phyloP scores from a whole-genome alignment of 164 flowering plant species.

The Nelumbo lutea region DNA sequence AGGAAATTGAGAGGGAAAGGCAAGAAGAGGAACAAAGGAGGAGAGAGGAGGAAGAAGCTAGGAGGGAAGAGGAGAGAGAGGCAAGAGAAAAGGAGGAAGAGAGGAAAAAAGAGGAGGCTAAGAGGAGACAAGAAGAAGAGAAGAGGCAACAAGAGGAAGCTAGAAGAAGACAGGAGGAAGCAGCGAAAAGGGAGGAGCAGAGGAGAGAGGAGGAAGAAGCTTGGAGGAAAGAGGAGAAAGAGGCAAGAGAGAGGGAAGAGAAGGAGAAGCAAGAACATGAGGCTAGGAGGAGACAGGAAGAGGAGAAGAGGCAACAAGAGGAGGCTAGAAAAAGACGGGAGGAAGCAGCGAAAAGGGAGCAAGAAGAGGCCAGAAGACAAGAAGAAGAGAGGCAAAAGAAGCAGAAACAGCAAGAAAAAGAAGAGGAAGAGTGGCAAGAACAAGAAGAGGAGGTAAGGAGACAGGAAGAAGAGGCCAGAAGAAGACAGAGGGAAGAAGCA shows the following conservation, averaged over 20 bases:
- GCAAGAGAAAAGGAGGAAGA: background rate
- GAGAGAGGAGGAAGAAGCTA: slow-evolving; percentile 5
- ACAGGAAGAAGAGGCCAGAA: too few species aligned
- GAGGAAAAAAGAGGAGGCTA: background rate
- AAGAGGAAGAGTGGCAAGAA: too few species aligned
- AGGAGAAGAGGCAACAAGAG: background rate
- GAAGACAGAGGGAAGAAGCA: too few species aligned
- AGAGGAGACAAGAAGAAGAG: background rate
- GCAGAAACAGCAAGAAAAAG: too few species aligned
- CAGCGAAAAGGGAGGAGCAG: slow-evolving; percentile 3
- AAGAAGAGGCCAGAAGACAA: too few species aligned
- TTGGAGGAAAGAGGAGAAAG: slow-evolving; percentile 1
- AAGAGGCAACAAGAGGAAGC: slow-evolving; percentile 5
- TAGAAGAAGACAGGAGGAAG: slow-evolving; percentile 8
- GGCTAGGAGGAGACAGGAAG: background rate
- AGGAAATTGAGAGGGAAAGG: slow-evolving; percentile 34
- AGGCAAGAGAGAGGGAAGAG: slow-evolving; percentile 10
- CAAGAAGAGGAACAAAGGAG: slow-evolving; percentile 21
- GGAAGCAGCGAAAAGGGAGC: too few species aligned
- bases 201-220: background rate
- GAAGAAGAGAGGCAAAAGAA: too few species aligned
- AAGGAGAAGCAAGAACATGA: slow-evolving; percentile 2
- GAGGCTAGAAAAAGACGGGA: too few species aligned
- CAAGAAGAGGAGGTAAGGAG: too few species aligned
- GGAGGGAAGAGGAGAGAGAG: slow-evolving; percentile 1